Base-by-base conservation (phyloP, 257 asterid species). In the Lycium barbarum region DNA sequence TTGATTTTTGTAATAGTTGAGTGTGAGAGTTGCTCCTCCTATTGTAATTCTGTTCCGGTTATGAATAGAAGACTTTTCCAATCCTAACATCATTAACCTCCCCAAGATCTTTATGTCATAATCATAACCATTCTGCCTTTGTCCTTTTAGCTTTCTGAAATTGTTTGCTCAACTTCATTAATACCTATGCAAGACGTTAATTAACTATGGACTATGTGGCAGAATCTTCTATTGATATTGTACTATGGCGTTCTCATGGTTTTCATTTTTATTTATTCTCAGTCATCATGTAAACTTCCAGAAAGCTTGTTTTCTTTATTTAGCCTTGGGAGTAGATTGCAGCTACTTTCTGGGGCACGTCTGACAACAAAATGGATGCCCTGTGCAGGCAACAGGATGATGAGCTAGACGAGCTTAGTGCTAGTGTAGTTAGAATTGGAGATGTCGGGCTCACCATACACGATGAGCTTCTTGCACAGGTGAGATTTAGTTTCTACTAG, bases 361-460 rank as follows among this genome's bases (percentile, higher is more conserved):
- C 72, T 33, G 72, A 54, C 47, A 26, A 68, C 74, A 83, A 65
- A 84, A 66, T 53, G 55, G 84, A 65, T 84, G 43, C 85, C 61
- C 80, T 74, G 22, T 84, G 71, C 90, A 93, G 97, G 91, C 94
- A 90, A 67, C 97, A 92, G 80, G 94, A 93, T 84, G 95, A 93
- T 80, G 97, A 93, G 86, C 90, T 93, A 59, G 97, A 93, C 84
- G 97, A 93, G 90, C 93, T 96, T 83, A 94, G 98, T 87, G 95
- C 91, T 78, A 95, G 97, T 79, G 97, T 94, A 53, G 93, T 90
- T 87, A 93, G 98, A 91, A 93, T 96, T 83, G 99, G 99, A 81
- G 95, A 92, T 26, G 96, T 96, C 86, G 97, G 99, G 85, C 98
- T 94, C 74, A 96, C 98, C 2, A 94, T 96, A 89, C 99, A 94